These are phyloP conservation scores for Penicillium psychrofluorescens DNA, from an alignment of 495 filamentous ascomycete genomes.

Conservation along the genomic window DNA sequence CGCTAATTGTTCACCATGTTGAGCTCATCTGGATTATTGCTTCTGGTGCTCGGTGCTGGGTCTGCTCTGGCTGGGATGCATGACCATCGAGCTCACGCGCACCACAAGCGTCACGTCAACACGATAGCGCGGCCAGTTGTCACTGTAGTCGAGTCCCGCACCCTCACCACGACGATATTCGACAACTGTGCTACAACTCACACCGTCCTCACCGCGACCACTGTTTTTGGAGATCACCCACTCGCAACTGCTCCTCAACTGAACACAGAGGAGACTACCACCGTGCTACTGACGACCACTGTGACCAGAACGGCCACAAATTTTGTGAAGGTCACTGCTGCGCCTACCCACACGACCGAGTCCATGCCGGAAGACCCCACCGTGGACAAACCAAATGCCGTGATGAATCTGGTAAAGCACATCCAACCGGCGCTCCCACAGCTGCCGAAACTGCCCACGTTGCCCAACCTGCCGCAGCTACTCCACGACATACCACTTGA, in stretches of 20 bases:
- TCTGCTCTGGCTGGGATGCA: slow-evolving; percentile 18
- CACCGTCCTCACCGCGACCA: slow-evolving; percentile 7
- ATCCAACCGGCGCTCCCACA: background rate
- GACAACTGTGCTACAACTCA: slow-evolving; percentile 10
- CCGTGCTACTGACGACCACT: slow-evolving; percentile 9
- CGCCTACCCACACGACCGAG: background rate
- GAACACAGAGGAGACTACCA: slow-evolving; percentile 5
- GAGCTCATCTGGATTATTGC: no score
- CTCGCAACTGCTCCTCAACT: background rate
- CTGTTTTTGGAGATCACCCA: background rate
- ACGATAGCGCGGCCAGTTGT: slow-evolving; percentile 7
- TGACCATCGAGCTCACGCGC: slow-evolving; percentile 10
- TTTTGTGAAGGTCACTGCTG: background rate
- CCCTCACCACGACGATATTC: slow-evolving; percentile 20
- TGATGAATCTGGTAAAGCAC: background rate
- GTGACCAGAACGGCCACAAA: background rate
- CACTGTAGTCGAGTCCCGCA: slow-evolving; percentile 13
- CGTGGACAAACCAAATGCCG: background rate
- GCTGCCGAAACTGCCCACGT: background rate
- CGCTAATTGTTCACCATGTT: no score
- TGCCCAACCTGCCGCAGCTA: background rate
- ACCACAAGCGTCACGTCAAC: slow-evolving; percentile 6
- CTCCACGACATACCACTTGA: slow-evolving; percentile 4
- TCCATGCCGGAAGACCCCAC: background rate
- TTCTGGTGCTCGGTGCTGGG: slow-evolving; percentile 1